These are phyloP conservation scores for Fusarium camptoceras DNA, from an alignment of 2,329 filamentous ascomycete species.

Conservation along the genomic window DNA sequence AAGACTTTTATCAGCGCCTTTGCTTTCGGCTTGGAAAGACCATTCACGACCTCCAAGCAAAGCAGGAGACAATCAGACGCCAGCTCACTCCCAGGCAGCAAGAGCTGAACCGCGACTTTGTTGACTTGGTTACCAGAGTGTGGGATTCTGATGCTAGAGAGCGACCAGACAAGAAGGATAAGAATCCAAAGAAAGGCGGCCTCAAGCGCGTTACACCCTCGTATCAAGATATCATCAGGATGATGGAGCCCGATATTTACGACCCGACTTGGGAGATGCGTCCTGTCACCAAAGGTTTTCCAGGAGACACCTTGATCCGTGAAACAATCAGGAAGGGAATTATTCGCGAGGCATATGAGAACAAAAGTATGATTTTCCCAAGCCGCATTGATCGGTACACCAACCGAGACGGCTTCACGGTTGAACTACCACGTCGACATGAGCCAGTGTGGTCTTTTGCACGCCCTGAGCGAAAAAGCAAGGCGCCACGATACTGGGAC, in stretches of 20 bases:
- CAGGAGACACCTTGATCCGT: constrained; percentile 18
- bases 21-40: constrained; percentile 57
- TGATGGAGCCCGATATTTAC: constrained; percentile 47
- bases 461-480: constrained; percentile 38
- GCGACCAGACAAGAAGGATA: constrained; percentile 31
- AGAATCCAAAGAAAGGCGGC: constrained; percentile 14
- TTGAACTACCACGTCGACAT: constrained; percentile 38
- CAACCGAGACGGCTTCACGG: constrained; percentile 23
- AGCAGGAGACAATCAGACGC: constrained; percentile 2
- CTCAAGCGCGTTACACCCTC: constrained; percentile 18
- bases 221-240: constrained; percentile 49
- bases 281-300: not conserved
- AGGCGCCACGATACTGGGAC: constrained; percentile 54
- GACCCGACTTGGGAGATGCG: not conserved
- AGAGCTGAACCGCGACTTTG: constrained; percentile 22
- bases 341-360: constrained; percentile 58
- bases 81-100: constrained; percentile 22
- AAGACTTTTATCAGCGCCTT: constrained; percentile 45
- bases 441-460: constrained; percentile 51
- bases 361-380: constrained; percentile 57
- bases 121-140: constrained; percentile 17
- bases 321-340: constrained; percentile 53
- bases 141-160: constrained; percentile 34
- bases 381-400: constrained; percentile 46
- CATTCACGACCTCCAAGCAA: constrained; percentile 28